Conservation (phyloP, 129 eudicot species). For the Flaveria bidentis region DNA sequence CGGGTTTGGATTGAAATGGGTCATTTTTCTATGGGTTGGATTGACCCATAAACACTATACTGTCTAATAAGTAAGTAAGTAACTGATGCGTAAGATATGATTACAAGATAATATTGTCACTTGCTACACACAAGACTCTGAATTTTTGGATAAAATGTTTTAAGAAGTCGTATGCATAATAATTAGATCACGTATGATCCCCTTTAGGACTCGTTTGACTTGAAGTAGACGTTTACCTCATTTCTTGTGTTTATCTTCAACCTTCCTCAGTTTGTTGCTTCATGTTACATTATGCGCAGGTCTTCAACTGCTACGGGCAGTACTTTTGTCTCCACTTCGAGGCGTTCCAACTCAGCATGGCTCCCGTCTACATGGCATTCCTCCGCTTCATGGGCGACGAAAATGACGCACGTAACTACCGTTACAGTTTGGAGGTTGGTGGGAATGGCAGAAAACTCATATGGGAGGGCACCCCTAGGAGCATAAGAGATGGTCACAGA, state of each 20-base stretch:
- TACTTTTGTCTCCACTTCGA: conserved; percentile 82
- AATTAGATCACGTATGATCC: too few relatives aligned
- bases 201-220: background rate
- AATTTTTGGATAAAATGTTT: background rate
- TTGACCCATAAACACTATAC: too few relatives aligned
- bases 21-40: background rate
- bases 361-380: conserved; percentile 83
- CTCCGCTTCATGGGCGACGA: conserved; percentile 93
- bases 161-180: background rate
- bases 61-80: too few relatives aligned
- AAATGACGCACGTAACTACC: conserved; percentile 64
- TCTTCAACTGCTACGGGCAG: conserved; percentile 81
- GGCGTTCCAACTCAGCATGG: conserved; percentile 78
- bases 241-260: background rate
- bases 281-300: conserved; percentile 37
- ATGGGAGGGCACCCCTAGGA: conserved; percentile 89
- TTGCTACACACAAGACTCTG: too few relatives aligned
- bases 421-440: conserved; percentile 83
- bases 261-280: conserved; percentile 2
- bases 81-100: too few relatives aligned
- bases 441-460: conserved; percentile 79
- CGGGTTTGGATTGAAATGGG: background rate
- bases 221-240: background rate
- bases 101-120: too few relatives aligned
- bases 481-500: conserved; percentile 79